Conservation (phyloP, 306 rosid species). For the Oxytropis ochrocephala region DNA sequence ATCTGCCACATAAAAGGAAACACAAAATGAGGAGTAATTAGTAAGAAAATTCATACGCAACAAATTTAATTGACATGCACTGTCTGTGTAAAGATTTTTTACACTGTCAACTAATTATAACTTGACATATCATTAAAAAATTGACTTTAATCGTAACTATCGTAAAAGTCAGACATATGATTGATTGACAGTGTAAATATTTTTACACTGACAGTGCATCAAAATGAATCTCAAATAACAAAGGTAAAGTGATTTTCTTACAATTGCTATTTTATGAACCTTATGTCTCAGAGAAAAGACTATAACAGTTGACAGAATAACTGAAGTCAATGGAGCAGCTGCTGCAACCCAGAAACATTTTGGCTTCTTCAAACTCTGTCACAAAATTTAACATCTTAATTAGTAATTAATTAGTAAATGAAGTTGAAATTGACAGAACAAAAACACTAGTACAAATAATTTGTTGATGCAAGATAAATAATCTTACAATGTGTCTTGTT, state of each 20-base stretch:
- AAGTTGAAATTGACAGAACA: background rate
- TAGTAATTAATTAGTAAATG: background rate
- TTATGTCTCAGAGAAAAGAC: constrained; percentile 58
- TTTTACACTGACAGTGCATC: too few species aligned
- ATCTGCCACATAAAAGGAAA: constrained; percentile 35
- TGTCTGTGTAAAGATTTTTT: too few species aligned
- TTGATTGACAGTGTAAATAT: too few species aligned
- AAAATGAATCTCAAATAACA: background rate
- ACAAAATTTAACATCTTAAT: constrained; percentile 18
- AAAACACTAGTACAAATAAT: background rate
- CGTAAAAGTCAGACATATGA: too few species aligned
- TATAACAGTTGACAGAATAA: constrained; percentile 70
- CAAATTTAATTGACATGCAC: background rate
- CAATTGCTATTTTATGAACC: constrained; percentile 47
- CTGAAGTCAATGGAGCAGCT: constrained; percentile 91
- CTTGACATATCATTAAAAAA: too few species aligned
- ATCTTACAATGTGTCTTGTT: constrained; percentile 80
- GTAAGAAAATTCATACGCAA: background rate
- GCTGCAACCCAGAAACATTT: constrained; percentile 84
- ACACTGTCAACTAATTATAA: too few species aligned
- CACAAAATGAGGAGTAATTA: background rate
- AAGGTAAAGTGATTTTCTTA: constrained; percentile 29
- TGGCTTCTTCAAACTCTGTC: constrained; percentile 81
- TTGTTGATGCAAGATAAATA: background rate
- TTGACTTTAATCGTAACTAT: too few species aligned